Evolutionary conservation across 31 red algal genomes (phyloP), one percentile per base, ranked within the genome.

Genomic region (Asparagopsis taxiformis): DNA sequence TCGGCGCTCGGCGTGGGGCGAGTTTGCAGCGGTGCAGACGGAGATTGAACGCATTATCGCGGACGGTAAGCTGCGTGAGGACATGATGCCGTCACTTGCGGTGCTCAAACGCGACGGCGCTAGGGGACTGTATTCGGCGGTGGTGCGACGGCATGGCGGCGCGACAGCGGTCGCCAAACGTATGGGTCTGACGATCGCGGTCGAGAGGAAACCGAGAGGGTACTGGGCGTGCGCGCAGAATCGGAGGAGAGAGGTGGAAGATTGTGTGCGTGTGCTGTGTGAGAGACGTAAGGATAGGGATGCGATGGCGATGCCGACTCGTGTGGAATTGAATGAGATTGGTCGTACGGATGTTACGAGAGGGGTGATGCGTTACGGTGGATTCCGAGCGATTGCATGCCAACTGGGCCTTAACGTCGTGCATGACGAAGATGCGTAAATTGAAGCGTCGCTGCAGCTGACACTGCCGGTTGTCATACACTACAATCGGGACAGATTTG

Each of bases 281-380:
- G 35, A 66, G 30, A 38, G 7, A 2, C 3, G 49, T 23, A 15
- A 38, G 62, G 38, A 36, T 46, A 5, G 29, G 21, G 22, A 49
- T 43, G n/a, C n/a, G n/a, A n/a, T n/a, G n/a, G n/a, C n/a, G n/a
- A 66, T 66, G 62, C 62, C 62, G 49, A 66, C 62, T 3, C 38
- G 38, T 1, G n/a, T 24, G 0, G 38, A 66, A 25, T 13, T 66
- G 1, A 38, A n/a, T 20, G 9, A 21, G 1, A 43, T 66, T 19
- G 37, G 37, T 3, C 43, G 37, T 9, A 28, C 62, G 24, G 62
- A 66, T 49, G 32, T 66, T 44, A 26, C 49, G 0, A 24, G 37
- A 36, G 62, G 38, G 28, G 21, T 66, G 29, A 2, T 24, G 1
- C 43, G 37, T 48, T 36, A 29, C 1, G 62, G 62, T 3, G 62